A percentile compares a stretch with the other conserved stretches of the same genome.
Conservation (phyloP, 1,284 basidiomycete species). For the Agaricales sp. region DNA sequence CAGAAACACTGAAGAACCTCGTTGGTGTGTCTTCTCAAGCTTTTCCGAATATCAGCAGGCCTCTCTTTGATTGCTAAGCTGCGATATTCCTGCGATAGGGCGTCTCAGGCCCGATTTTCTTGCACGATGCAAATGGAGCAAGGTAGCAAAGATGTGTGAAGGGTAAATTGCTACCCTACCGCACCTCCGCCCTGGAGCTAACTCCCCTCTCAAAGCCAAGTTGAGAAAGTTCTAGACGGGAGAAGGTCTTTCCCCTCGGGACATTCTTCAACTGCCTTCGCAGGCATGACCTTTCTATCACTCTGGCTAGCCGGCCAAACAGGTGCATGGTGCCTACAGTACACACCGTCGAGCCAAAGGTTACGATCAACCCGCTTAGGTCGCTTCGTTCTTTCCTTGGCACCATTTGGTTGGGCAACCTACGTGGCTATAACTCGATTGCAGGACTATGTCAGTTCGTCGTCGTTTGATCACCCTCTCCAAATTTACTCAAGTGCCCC, state of each 20-base stretch:
- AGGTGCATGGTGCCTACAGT: slow-evolving; percentile 44
- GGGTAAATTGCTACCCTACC: slow-evolving; percentile 30
- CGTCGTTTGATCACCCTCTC: slow-evolving; percentile 3
- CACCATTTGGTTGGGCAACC: slow-evolving; percentile 43
- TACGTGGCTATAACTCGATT: slow-evolving; percentile 55
- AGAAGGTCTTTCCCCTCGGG: slow-evolving; percentile 57
- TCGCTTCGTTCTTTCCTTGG: slow-evolving; percentile 35
- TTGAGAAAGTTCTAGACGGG: slow-evolving; percentile 34
- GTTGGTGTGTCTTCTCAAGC: slow-evolving; percentile 37
- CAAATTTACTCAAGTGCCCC: background rate
- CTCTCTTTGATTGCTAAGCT: too few relatives aligned
- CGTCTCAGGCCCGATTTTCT: slow-evolving; percentile 64
- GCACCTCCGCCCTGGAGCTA: too few relatives aligned
- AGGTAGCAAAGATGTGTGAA: slow-evolving; percentile 34
- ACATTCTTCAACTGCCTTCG: slow-evolving; percentile 57
- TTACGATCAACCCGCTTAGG: slow-evolving; percentile 38
- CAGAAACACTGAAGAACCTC: slow-evolving; percentile 46
- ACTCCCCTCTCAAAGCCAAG: slow-evolving; percentile 21
- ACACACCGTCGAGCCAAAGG: slow-evolving; percentile 24
- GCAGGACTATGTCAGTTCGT: slow-evolving; percentile 49
- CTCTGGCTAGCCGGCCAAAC: slow-evolving; percentile 57
- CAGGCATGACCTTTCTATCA: slow-evolving; percentile 52
- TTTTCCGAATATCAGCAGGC: too few relatives aligned
- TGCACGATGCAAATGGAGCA: slow-evolving; percentile 52
- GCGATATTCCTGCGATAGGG: slow-evolving; percentile 32